A percentile compares a stretch with the other conserved stretches of the same genome.
phyloP scores from a whole-genome alignment of 805 yeast species.

The Suhomyces prunicola region DNA sequence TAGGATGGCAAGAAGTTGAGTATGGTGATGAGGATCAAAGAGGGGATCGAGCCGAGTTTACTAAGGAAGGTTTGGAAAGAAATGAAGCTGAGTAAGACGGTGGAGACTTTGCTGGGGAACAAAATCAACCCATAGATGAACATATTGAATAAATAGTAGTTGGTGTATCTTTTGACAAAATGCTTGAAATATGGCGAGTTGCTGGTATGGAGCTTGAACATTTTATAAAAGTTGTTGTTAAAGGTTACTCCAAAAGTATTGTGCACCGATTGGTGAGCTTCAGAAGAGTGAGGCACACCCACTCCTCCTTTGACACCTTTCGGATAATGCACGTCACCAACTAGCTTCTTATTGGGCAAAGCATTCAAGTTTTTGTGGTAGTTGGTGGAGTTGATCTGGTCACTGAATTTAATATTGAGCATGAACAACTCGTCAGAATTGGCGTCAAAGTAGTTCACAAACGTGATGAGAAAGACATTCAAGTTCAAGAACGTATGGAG shows the following conservation, averaged over 20 bases:
- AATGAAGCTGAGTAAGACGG: slow-evolving; percentile 37
- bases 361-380: slow-evolving; percentile 6
- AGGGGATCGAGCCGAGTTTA: slow-evolving; percentile 46
- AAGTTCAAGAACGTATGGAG: slow-evolving; percentile 16
- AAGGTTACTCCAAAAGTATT: neutral
- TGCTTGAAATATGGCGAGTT: slow-evolving; percentile 18
- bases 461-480: slow-evolving; percentile 16
- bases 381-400: slow-evolving; percentile 8
- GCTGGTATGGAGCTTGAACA: neutral
- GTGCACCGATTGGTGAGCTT: neutral
- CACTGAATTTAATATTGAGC: slow-evolving; percentile 16
- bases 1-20: slow-evolving; percentile 34
- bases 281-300: neutral
- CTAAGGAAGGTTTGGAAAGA: slow-evolving; percentile 44
- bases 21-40: slow-evolving; percentile 34
- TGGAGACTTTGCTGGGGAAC: slow-evolving; percentile 28
- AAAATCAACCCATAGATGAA: slow-evolving; percentile 24
- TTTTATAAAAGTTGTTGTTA: neutral
- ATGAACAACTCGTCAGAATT: slow-evolving; percentile 17
- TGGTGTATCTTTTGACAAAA: slow-evolving; percentile 16
- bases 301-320: neutral
- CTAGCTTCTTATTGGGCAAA: slow-evolving; percentile 6
- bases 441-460: slow-evolving; percentile 13
- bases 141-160: slow-evolving; percentile 22
- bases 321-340: neutral